Base-by-base conservation (phyloP, 1,139 yeast species). In the Debaryomyces sp. region DNA sequence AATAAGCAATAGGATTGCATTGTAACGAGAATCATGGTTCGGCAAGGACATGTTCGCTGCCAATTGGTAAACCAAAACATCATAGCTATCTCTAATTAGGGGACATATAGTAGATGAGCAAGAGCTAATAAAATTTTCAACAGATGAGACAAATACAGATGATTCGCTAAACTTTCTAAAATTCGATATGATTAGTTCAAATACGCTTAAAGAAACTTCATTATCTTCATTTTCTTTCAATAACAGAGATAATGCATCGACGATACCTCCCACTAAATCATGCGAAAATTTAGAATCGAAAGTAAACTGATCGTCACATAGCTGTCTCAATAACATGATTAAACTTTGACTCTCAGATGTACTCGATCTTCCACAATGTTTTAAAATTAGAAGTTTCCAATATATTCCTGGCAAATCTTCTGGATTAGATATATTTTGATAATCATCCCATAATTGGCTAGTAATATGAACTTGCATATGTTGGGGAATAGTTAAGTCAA, bases 221-320 rank as follows among this genome's bases (percentile, higher is more conserved):
- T 85, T 91, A 60, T 90, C 89, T 3, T 88, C 85, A 50, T 80
- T 75, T 1, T 70, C 63, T 56, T 81, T 80, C 1, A 75, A 70
- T 42, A 90, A 63, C 13, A 87, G 69, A 1, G 78, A 70, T 56
- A 88, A 71, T 32, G 88, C 63, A 2, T 90, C 83, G 18, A 61
- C 66, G 0, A 80, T 76, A 4, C 15, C 45, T 3, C 48, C 45
- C 4, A 47, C 52, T 22, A 45, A 22, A 44, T 64, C 68, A 41
- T 57, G 54, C 9, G 57, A 41, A 36, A 64, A 61, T 26, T 44
- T 48, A 1, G 58, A 54, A 17, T 54, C 42, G 26, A 46, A 52
- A 12, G 46, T 36, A 30, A 55, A 57, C 2, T 47, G 46, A 6
- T 43, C 41, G 18, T 44, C 46, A 17, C 52, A 40, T 13, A 62